Evolutionary conservation across 78 protist genomes (phyloP), one percentile per base, ranked within the genome.

Genomic region (Trichosphaerium sp.): DNA sequence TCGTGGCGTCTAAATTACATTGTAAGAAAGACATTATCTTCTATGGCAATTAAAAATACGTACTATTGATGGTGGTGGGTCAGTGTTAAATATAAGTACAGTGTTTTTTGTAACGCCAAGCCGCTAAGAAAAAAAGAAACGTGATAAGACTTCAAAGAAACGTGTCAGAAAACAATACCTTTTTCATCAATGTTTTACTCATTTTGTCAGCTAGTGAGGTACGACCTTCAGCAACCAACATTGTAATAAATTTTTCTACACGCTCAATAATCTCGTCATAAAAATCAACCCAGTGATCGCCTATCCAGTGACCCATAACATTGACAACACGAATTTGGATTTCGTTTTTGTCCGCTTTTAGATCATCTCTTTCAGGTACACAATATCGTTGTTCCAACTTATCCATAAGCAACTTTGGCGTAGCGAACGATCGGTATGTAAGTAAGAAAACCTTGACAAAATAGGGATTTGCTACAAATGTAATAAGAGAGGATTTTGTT

Each of bases 351-450:
- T n/a, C n/a, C 41, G 3, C 39, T 38, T 66, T 66, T 3, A 58
- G 79, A 7, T 39, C 74, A 18, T 52, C 59, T 15, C 34, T 21
- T 10, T 69, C 84, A 35, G 85, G 85, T 5, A 79, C 85, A 32
- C 43, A 69, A 49, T 69, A 79, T 39, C 85, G 42, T 42, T 79
- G 80, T 18, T 65, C 39, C 0, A 79, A 12, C 18, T 79, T 79
- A 21, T 57, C 70, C 26, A 79, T 44, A 1, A 79, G 61, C 21
- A 63, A 59, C 29, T 79, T 79, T 1, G 85, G 63, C 8, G 78
- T 79, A 10, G 85, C 62, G 40, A 79, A 79, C 18, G 85, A 79
- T 41, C 28, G 29, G 70, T 79, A 79, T 38, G 85, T 79, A 72
- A 79, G 63, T 3, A 79, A 43, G 0, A 79, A 67, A 12, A 69